Evolutionary conservation across 257 asterid genomes (phyloP), one percentile per base, ranked within the genome.

Genomic region (Jaltomata sinuosa): DNA sequence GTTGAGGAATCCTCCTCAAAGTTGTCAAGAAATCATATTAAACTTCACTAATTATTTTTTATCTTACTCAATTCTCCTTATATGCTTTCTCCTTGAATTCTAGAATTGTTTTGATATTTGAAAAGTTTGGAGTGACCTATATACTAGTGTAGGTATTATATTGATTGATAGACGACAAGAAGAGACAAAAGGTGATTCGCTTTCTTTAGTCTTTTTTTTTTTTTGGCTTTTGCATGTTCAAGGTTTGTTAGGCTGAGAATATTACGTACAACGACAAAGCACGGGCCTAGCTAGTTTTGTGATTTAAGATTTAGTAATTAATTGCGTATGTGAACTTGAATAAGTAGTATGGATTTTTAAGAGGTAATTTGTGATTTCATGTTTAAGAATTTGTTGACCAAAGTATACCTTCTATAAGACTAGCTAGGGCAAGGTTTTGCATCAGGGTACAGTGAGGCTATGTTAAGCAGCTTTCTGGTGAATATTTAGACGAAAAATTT

Each of bases 21-120:
- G 83, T 89, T 88, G 89, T 83, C 91, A 78, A 68, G 3, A 18
- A 12, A 15, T 45, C 31, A 50, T 89, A 86, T 87, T 88, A 88
- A 83, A 87, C 65, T 27, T 87, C 67, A 15, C 38, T 25, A 62
- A 4, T 22, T 10, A 9, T 34, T 16, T 87, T 89, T 88, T 83
- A 88, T 89, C 83, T 85, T 82, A 90, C 90, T 59, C 80, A 86
- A 65, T 90, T 93, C 90, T 85, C 89, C 87, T 10, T 11, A 69
- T 89, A 78, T 89, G 93, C 71, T 83, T 85, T 79, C 85, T 6
- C 83, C 86, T 86, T 84, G 79, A 91, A 92, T 94, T 92, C 92
- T 55, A 57, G 80, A 85, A 34, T 88, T 78, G 84, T 83, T 52
- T 52, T 52, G 49, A 80, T 82, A 59, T 85, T 88, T 84, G 87